Evolutionary conservation across 1,284 basidiomycete species (phyloP).

Genomic region (Hymenochaete sp.): DNA sequence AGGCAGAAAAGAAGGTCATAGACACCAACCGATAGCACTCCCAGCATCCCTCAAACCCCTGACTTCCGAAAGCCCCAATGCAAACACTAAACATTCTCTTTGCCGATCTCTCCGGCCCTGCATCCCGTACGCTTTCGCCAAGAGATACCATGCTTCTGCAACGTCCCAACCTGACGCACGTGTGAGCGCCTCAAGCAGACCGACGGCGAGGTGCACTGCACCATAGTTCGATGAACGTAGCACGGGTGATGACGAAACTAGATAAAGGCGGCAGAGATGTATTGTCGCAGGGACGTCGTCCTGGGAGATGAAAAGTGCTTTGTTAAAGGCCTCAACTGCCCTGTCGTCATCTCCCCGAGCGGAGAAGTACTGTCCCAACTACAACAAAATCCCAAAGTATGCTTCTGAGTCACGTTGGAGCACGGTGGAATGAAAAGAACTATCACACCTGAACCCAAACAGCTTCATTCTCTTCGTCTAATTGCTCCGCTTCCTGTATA

Average conservation of each 20-base stretch:
- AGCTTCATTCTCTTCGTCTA: conserved; percentile 77
- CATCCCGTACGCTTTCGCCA: conserved; percentile 69
- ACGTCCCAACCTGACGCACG: conserved; percentile 76
- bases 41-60: conserved; percentile 57
- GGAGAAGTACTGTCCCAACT: conserved; percentile 74
- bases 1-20: no score
- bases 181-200: conserved; percentile 54
- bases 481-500: conserved; percentile 91
- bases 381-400: conserved; percentile 1
- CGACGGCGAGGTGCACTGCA: conserved; percentile 60
- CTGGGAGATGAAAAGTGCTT: conserved; percentile 72
- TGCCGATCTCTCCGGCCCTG: conserved; percentile 66
- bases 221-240: conserved; percentile 13
- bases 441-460: conserved; percentile 86
- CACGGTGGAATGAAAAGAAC: conserved; percentile 7
- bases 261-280: conserved; percentile 67
- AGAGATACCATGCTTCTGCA: conserved; percentile 87
- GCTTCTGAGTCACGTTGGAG: not conserved
- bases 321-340: conserved; percentile 71
- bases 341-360: conserved; percentile 48
- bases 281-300: conserved; percentile 72
- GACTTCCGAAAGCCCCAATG: conserved; percentile 64
- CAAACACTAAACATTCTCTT: conserved; percentile 66
- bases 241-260: conserved; percentile 30
- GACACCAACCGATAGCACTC: conserved; percentile 60